Evolutionary conservation across 768 basidiomycete species (phyloP).

Genomic region (Lactarius hengduanensis): DNA sequence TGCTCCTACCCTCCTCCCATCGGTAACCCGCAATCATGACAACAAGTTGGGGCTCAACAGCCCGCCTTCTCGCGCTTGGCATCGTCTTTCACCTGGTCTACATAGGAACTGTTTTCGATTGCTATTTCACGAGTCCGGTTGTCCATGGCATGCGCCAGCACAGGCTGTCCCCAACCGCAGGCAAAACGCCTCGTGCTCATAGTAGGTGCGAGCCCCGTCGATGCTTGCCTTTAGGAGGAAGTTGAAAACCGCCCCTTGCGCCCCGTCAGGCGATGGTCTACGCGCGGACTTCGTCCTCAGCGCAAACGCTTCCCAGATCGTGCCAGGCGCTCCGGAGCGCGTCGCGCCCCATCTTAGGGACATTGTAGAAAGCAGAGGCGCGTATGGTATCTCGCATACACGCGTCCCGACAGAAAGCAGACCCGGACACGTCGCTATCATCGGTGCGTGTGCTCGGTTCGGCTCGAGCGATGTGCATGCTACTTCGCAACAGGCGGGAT

Average conservation of each 20-base stretch:
- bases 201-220: constrained; percentile 50
- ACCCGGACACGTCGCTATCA: constrained; percentile 87
- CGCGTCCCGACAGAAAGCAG: constrained; percentile 85
- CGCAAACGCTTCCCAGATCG: constrained; percentile 54
- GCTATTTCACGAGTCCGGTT: constrained; percentile 84
- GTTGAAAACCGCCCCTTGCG: neutral
- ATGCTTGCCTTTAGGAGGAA: neutral
- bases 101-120: constrained; percentile 76
- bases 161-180: constrained; percentile 43
- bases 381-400: constrained; percentile 84
- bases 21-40: constrained; percentile 12
- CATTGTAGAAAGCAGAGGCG: constrained; percentile 63
- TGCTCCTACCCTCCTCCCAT: neutral
- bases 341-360: constrained; percentile 75
- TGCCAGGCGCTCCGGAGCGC: constrained; percentile 51
- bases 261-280: constrained; percentile 67
- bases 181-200: constrained; percentile 78
- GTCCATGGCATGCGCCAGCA: constrained; percentile 72
- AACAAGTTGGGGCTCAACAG: constrained; percentile 17
- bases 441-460: constrained; percentile 47
- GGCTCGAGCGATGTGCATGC: neutral
- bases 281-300: constrained; percentile 78
- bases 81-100: constrained; percentile 73
- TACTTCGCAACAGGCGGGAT: constrained; percentile 55
- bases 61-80: constrained; percentile 57